These are phyloP conservation scores for Neoascochyta sp. DNA, from an alignment of 2,329 filamentous ascomycete genomes.

Conservation along the genomic window DNA sequence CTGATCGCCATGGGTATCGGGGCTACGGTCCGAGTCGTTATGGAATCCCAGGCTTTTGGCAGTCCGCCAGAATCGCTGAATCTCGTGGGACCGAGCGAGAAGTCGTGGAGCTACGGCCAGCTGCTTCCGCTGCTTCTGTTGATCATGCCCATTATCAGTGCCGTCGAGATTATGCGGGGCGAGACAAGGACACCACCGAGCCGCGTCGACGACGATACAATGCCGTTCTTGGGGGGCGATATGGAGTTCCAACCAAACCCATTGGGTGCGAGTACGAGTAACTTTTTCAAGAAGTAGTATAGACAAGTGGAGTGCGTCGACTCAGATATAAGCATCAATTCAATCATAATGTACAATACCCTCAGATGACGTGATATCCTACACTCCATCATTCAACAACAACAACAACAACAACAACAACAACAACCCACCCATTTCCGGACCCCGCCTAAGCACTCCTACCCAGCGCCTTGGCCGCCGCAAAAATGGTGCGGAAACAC, in stretches of 20 bases:
- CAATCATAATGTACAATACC: too few relatives aligned
- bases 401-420: too few relatives aligned
- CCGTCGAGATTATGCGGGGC: constrained; percentile 57
- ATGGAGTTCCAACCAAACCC: constrained; percentile 50
- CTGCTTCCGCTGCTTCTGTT: constrained; percentile 58
- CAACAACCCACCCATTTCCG: too few relatives aligned
- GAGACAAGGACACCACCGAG: constrained; percentile 46
- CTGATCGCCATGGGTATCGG: constrained; percentile 54
- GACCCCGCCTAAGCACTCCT: constrained; percentile 1
- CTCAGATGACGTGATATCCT: too few relatives aligned
- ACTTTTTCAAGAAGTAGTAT: constrained; percentile 16
- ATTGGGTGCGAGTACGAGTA: constrained; percentile 34
- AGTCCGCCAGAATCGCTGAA: constrained; percentile 43
- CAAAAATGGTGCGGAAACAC: constrained; percentile 21
- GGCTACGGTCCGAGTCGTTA: constrained; percentile 55
- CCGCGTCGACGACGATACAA: constrained; percentile 40
- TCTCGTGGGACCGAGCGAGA: constrained; percentile 54
- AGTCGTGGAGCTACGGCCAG: constrained; percentile 61
- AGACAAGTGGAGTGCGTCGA: too few relatives aligned
- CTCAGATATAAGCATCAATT: too few relatives aligned
- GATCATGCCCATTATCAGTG: constrained; percentile 57
- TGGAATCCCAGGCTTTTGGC: constrained; percentile 60
- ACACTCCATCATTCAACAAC: too few relatives aligned
- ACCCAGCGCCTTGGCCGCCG: constrained; percentile 21
- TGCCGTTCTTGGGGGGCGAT: constrained; percentile 36